phyloP scores from a whole-genome alignment of 257 asterid genomes.

The Buddleja alternifolia region DNA sequence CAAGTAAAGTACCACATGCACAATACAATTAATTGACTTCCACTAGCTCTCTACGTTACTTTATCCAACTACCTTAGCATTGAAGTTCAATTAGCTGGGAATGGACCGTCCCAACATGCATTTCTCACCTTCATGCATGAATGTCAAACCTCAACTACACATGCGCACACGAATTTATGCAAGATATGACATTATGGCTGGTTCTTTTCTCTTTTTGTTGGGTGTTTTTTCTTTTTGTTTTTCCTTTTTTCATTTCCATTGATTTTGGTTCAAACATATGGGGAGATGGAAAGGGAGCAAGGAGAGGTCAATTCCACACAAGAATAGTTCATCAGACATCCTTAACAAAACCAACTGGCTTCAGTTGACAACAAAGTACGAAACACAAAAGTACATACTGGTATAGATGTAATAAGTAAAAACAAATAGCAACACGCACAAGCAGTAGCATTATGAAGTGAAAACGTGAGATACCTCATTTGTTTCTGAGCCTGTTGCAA shows the following conservation, averaged over 20 bases:
- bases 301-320: too few relatives aligned
- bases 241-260: background rate
- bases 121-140: background rate
- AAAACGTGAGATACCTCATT: conserved; percentile 67
- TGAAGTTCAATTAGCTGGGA: too few relatives aligned
- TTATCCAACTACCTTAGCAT: too few relatives aligned
- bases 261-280: background rate
- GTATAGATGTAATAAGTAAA: background rate
- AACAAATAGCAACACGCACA: background rate
- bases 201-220: background rate
- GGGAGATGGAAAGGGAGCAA: background rate
- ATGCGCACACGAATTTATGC: background rate
- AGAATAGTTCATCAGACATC: too few relatives aligned
- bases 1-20: too few relatives aligned
- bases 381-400: background rate
- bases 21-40: too few relatives aligned
- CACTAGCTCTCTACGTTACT: too few relatives aligned
- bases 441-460: conserved; percentile 5
- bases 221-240: background rate
- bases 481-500: conserved; percentile 97
- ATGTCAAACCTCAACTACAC: background rate
- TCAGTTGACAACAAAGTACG: background rate
- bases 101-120: too few relatives aligned
- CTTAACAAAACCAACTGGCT: background rate
- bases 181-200: background rate